These are phyloP conservation scores for Peronosclerospora sorghi DNA, from an alignment of 352 stramenopile genomes.

Conservation along the genomic window DNA sequence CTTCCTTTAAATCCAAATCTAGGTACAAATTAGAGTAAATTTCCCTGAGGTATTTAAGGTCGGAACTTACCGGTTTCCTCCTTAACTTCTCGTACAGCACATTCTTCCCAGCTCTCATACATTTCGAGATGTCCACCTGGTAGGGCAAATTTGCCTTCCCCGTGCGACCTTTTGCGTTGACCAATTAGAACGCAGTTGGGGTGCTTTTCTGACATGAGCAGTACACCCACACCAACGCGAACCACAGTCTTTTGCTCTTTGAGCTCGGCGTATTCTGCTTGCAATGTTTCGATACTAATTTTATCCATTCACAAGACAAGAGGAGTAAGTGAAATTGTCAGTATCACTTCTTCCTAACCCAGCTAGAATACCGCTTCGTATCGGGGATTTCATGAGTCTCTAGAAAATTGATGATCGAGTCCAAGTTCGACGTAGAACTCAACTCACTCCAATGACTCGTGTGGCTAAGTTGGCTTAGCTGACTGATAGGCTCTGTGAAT, in stretches of 20 bases:
- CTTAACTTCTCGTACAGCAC: conserved; percentile 68
- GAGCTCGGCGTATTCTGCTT: conserved; percentile 53
- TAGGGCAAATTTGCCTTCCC: conserved; percentile 62
- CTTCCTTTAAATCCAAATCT: conserved; percentile 50
- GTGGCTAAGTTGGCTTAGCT: conserved; percentile 63
- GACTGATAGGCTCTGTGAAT: conserved; percentile 50
- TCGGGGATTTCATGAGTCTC: conserved; percentile 68
- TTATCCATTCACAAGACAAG: conserved; percentile 1
- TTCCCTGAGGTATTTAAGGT: too few species aligned
- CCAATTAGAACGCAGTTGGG: conserved; percentile 65
- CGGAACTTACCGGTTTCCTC: conserved; percentile 68
- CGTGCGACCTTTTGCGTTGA: conserved; percentile 61
- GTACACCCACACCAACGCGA: conserved; percentile 64
- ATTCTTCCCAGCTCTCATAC: conserved; percentile 73
- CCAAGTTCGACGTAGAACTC: conserved; percentile 72
- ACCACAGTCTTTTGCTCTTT: conserved; percentile 46
- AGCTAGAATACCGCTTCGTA: conserved; percentile 29
- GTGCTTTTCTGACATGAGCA: conserved; percentile 55
- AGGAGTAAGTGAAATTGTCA: conserved; percentile 1
- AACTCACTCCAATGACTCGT: conserved; percentile 74
- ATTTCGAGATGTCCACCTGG: conserved; percentile 76
- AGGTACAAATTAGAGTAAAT: not conserved
- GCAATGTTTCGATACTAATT: conserved; percentile 36
- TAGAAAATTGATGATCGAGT: conserved; percentile 79
- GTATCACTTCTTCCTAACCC: not conserved